Conservation (phyloP, 345 rosid species). For the Turnera subulata region DNA sequence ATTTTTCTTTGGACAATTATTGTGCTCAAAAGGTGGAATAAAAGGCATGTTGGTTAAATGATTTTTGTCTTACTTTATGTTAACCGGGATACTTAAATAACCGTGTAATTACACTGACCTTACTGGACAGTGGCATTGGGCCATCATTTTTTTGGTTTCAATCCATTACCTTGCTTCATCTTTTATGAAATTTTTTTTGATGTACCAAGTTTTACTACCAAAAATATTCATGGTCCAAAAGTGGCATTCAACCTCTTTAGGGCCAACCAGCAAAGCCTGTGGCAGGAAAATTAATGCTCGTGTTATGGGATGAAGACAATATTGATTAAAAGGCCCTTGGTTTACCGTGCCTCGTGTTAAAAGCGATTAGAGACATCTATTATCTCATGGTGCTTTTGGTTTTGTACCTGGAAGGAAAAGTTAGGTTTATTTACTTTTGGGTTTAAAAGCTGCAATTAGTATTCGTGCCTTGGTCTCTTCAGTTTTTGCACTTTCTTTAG, state of each 20-base stretch:
- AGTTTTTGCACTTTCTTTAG: not conserved
- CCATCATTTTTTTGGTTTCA: not conserved
- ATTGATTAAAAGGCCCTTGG: conserved; percentile 19
- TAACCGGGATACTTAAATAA: conserved; percentile 11
- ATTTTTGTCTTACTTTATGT: conserved; percentile 17
- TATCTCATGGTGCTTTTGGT: conserved; percentile 15
- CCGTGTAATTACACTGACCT: conserved; percentile 5
- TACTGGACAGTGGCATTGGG: not conserved
- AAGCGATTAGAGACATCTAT: conserved; percentile 31
- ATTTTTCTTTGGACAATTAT: conserved; percentile 3
- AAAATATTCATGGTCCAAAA: conserved; percentile 2
- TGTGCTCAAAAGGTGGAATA: conserved; percentile 12
- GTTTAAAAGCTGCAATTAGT: too few species aligned
- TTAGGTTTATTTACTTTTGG: too few species aligned
- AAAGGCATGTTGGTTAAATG: conserved; percentile 16
- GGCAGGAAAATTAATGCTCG: conserved; percentile 14
- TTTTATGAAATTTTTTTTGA: not conserved
- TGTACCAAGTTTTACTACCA: conserved; percentile 3
- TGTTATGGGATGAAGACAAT: not conserved
- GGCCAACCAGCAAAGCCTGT: conserved; percentile 17
- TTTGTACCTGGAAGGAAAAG: too few species aligned
- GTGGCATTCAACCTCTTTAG: conserved; percentile 13
- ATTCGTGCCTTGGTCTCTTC: too few species aligned
- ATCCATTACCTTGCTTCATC: not conserved
- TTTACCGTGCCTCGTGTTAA: conserved; percentile 28